Percentiles rank a stretch among this genome's conserved stretches.
Evolutionary conservation across 164 flowering plant genomes (phyloP).

Genomic region (Vitis rupestris): DNA sequence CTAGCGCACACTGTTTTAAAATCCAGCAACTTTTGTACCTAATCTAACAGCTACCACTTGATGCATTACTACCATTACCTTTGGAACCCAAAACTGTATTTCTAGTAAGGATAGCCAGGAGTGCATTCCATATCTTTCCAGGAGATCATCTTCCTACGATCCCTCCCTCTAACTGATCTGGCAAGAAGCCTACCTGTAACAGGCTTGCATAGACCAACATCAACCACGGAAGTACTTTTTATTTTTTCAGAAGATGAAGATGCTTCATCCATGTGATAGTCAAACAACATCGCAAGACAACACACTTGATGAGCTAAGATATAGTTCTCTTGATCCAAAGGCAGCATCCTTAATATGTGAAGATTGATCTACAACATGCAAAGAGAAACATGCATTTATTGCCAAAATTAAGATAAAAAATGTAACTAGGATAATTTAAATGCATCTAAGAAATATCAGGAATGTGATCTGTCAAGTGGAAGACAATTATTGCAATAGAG

Average conservation of each 20-base stretch:
- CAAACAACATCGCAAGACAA: conserved; percentile 84
- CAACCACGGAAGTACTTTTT: conserved; percentile 53
- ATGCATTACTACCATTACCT: too few species aligned
- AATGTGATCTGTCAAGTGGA: too few species aligned
- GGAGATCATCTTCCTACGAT: conserved; percentile 81
- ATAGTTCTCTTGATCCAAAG: conserved; percentile 54
- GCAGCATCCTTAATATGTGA: conserved; percentile 63
- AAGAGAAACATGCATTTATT: not conserved
- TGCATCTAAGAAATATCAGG: too few species aligned
- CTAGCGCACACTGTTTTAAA: too few species aligned
- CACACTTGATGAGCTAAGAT: conserved; percentile 73
- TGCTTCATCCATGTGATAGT: conserved; percentile 57
- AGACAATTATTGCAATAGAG: too few species aligned
- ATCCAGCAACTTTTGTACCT: too few species aligned
- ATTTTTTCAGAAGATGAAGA: conserved; percentile 36
- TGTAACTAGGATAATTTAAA: too few species aligned
- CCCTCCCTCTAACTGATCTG: conserved; percentile 85
- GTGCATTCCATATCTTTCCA: conserved; percentile 77
- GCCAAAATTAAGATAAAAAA: not conserved
- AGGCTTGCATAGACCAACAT: conserved; percentile 78
- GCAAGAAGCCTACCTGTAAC: conserved; percentile 56
- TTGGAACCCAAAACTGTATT: too few species aligned
- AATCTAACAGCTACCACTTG: too few species aligned
- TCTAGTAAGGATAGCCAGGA: conserved; percentile 56
- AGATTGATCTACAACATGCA: conserved; percentile 65